These are phyloP conservation scores for Voacanga thouarsii DNA, from an alignment of 257 asterid species.

Conservation along the genomic window DNA sequence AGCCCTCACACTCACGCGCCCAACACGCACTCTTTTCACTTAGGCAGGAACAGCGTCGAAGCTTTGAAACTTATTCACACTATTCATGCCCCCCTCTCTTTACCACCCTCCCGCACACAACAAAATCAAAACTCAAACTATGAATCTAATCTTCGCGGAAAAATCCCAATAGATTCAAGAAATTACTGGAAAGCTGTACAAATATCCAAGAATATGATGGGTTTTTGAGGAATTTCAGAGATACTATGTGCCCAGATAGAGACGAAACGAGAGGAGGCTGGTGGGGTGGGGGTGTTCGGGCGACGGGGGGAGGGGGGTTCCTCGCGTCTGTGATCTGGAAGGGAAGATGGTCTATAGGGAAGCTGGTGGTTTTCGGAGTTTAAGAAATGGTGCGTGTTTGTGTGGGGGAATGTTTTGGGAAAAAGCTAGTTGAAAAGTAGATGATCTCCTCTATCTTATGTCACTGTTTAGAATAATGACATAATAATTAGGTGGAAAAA, in stretches of 20 bases:
- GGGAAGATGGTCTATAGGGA: slow-evolving; percentile 17
- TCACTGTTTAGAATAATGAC: slow-evolving; percentile 19
- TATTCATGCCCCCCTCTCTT: slow-evolving; percentile 36
- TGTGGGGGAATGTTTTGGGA: slow-evolving; percentile 44
- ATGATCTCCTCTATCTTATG: slow-evolving; percentile 19
- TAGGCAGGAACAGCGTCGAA: slow-evolving; percentile 58
- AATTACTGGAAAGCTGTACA: neutral
- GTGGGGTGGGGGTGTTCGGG: slow-evolving; percentile 2
- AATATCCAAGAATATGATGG: slow-evolving; percentile 20
- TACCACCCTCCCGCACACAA: neutral
- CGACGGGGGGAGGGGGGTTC: neutral
- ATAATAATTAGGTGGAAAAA: neutral
- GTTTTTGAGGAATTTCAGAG: slow-evolving; percentile 19
- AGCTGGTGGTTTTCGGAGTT: slow-evolving; percentile 50
- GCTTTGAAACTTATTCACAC: slow-evolving; percentile 47
- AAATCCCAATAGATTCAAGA: neutral
- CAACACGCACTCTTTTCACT: slow-evolving; percentile 21
- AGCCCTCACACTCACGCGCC: slow-evolving; percentile 17
- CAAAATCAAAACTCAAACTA: slow-evolving; percentile 9
- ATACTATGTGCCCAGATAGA: neutral
- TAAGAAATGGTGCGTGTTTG: slow-evolving; percentile 5
- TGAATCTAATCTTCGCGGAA: neutral
- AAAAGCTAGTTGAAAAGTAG: slow-evolving; percentile 14
- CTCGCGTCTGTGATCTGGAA: slow-evolving; percentile 44
- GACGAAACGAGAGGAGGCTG: slow-evolving; percentile 15